phyloP scores from a whole-genome alignment of 257 asterid genomes.

The Primulina tabacum region DNA sequence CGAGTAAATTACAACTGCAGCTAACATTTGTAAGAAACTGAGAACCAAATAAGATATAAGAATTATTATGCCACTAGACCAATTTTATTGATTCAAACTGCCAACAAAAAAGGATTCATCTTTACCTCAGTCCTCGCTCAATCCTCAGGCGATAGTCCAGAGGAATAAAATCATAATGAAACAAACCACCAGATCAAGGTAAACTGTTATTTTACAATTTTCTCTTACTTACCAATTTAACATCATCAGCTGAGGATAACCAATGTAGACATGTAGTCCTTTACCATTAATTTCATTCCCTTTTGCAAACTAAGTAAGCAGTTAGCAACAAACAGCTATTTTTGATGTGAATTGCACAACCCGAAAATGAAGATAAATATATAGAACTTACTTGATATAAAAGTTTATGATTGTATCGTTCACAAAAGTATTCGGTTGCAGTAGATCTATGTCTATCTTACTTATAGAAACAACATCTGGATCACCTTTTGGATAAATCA shows the following conservation, averaged over 20 bases:
- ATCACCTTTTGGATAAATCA: constrained; percentile 87
- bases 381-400: constrained; percentile 74
- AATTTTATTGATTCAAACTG: constrained; percentile 12
- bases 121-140: background rate
- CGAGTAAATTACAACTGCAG: constrained; percentile 7
- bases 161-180: background rate
- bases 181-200: background rate
- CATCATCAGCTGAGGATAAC: background rate
- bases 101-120: constrained; percentile 3
- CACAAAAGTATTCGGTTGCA: constrained; percentile 84
- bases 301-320: constrained; percentile 2
- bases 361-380: constrained; percentile 7
- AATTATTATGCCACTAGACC: constrained; percentile 17
- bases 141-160: background rate
- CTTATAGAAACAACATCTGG: constrained; percentile 86
- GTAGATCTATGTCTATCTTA: constrained; percentile 79
- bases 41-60: constrained; percentile 17
- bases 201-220: background rate
- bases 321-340: constrained; percentile 9
- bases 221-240: background rate
- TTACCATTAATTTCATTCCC: background rate
- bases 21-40: constrained; percentile 12
- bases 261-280: background rate
- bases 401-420: constrained; percentile 93
- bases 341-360: constrained; percentile 15